Evolutionary conservation across 352 stramenopile genomes (phyloP).

Genomic region (Phytopythium delawarense): DNA sequence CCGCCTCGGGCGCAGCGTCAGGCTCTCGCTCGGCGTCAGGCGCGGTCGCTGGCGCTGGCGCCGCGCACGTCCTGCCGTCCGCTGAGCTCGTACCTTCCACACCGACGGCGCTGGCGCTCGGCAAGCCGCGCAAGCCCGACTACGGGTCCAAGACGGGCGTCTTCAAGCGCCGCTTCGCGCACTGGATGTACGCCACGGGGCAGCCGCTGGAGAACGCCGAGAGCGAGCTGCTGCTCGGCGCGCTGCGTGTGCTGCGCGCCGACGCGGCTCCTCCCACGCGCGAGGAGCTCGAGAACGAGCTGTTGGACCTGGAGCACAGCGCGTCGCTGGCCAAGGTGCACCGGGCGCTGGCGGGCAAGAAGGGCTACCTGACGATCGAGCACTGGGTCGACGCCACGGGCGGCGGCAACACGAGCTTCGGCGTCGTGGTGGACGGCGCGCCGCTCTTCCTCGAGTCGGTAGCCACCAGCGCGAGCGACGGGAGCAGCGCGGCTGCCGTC

Average conservation of each 20-base stretch:
- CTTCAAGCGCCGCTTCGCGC: constrained; percentile 62
- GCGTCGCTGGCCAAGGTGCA: constrained; percentile 37
- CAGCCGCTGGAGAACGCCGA: constrained; percentile 44
- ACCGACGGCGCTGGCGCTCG: background rate
- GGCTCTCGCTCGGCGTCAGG: too few species aligned
- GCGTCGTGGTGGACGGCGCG: constrained; percentile 26
- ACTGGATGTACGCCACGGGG: constrained; percentile 60
- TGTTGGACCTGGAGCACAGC: constrained; percentile 51
- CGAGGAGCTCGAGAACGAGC: constrained; percentile 59
- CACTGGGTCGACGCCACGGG: constrained; percentile 41
- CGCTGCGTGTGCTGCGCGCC: constrained; percentile 34
- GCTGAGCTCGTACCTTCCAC: background rate
- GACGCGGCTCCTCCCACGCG: constrained; percentile 38
- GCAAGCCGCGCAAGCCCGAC: constrained; percentile 13
- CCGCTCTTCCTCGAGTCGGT: constrained; percentile 47
- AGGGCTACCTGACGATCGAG: constrained; percentile 57
- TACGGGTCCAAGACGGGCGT: constrained; percentile 44
- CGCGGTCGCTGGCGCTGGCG: too few species aligned
- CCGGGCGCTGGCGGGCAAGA: constrained; percentile 39
- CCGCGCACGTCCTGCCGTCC: background rate
- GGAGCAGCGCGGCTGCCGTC: background rate
- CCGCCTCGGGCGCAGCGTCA: background rate
- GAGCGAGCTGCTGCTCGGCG: constrained; percentile 33
- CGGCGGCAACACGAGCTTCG: constrained; percentile 40
- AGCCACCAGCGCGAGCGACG: background rate